These are phyloP conservation scores for Saccharata proteae DNA, from an alignment of 2,329 filamentous ascomycete species.

Conservation along the genomic window DNA sequence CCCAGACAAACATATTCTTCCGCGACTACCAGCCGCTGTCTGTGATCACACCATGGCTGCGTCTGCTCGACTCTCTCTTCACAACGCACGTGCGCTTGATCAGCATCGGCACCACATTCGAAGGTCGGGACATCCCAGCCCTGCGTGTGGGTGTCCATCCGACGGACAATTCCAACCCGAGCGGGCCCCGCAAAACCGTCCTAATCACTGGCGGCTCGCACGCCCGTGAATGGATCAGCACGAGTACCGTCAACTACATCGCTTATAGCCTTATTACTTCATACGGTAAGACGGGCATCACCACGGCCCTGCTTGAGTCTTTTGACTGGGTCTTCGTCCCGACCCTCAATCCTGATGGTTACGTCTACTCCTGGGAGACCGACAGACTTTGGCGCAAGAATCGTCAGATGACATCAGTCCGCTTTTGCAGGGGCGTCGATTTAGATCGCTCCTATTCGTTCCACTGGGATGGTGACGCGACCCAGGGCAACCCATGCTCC, in stretches of 20 bases:
- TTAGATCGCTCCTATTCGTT: slow-evolving; percentile 79
- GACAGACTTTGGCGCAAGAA: slow-evolving; percentile 96
- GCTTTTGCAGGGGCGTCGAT: slow-evolving; percentile 79
- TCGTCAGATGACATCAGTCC: slow-evolving; percentile 66
- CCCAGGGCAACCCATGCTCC: slow-evolving; percentile 67
- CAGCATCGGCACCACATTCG: slow-evolving; percentile 71
- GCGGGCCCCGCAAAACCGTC: slow-evolving; percentile 56
- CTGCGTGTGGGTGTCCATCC: slow-evolving; percentile 59
- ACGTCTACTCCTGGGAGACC: slow-evolving; percentile 83
- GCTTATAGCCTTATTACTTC: slow-evolving; percentile 79
- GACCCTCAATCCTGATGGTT: slow-evolving; percentile 84
- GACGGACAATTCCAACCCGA: slow-evolving; percentile 35
- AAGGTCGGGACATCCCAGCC: slow-evolving; percentile 76
- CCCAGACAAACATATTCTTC: slow-evolving; percentile 62
- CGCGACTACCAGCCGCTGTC: slow-evolving; percentile 80
- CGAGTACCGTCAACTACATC: slow-evolving; percentile 79
- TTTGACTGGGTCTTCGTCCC: slow-evolving; percentile 87
- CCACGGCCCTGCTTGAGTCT: slow-evolving; percentile 66
- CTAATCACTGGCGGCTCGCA: slow-evolving; percentile 79
- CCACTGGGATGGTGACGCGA: slow-evolving; percentile 61
- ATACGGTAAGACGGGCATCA: slow-evolving; percentile 58
- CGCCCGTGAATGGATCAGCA: slow-evolving; percentile 92
- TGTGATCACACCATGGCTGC: slow-evolving; percentile 85
- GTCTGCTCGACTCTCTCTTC: slow-evolving; percentile 79
- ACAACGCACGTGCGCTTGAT: slow-evolving; percentile 63